These are phyloP conservation scores for Solanum etuberosum DNA, from an alignment of 257 asterid genomes.

Conservation along the genomic window DNA sequence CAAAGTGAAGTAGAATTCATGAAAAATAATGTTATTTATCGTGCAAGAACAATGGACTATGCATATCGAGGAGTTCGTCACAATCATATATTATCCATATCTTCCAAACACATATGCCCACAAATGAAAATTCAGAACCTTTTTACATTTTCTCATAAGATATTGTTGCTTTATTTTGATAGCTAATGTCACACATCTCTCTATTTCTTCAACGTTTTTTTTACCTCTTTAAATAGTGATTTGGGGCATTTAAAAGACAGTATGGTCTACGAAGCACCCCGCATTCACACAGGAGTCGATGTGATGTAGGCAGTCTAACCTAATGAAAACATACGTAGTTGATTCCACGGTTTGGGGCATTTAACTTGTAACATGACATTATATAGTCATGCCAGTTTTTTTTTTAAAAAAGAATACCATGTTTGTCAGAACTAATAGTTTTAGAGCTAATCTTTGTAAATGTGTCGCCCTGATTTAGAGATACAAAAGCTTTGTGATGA, in stretches of 20 bases:
- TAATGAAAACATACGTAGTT: neutral
- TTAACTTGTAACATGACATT: neutral
- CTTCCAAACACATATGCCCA: neutral
- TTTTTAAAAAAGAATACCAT: neutral
- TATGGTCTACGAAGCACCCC: neutral
- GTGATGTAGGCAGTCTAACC: neutral
- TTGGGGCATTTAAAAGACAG: neutral
- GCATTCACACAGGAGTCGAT: neutral
- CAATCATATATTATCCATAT: neutral
- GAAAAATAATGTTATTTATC: neutral
- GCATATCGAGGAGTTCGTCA: neutral
- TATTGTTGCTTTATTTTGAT: neutral
- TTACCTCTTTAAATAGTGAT: neutral
- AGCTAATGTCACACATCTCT: neutral
- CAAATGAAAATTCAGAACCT: neutral
- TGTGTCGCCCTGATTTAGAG: no score
- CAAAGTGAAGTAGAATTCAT: neutral
- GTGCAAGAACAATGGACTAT: neutral
- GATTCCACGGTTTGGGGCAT: neutral
- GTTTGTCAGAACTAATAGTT: no score
- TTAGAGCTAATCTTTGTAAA: no score
- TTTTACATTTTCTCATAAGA: neutral
- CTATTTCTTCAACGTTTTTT: neutral
- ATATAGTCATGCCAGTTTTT: neutral
- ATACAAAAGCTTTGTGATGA: no score